Conservation (phyloP, 169 alveolate genomes). For the Plasmodium blacklocki region DNA sequence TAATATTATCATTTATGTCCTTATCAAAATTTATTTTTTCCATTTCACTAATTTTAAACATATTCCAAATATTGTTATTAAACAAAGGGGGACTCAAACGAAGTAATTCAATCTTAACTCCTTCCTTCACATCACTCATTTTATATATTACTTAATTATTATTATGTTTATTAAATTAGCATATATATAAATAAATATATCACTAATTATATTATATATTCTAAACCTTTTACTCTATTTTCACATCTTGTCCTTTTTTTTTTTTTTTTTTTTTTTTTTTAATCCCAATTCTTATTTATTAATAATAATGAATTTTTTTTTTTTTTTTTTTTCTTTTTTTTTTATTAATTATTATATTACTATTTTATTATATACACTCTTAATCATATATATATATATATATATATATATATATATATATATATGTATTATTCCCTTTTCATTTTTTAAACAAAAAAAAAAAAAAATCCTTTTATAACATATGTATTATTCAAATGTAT, state of each 20-base stretch:
- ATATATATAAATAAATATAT: neutral
- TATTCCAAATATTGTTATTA: constrained; percentile 52
- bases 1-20: constrained; percentile 24
- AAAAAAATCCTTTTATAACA: too few relatives aligned
- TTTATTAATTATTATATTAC: too few relatives aligned
- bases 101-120: constrained; percentile 50
- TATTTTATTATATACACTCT: too few relatives aligned
- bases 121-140: constrained; percentile 68
- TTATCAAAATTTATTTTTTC: constrained; percentile 33
- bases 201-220: neutral
- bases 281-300: too few relatives aligned
- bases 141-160: neutral
- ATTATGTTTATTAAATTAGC: too few relatives aligned
- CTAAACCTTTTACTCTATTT: neutral
- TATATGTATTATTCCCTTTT: too few relatives aligned
- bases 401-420: too few relatives aligned
- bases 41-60: constrained; percentile 44
- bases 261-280: constrained; percentile 8
- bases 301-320: too few relatives aligned
- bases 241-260: neutral
- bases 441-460: too few relatives aligned
- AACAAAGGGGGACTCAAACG: constrained; percentile 49
- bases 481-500: too few relatives aligned
- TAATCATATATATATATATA: too few relatives aligned
- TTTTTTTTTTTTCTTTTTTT: neutral